Evolutionary conservation across 2,329 filamentous ascomycete species (phyloP).

Genomic region (Hymenoscyphus occultus): DNA sequence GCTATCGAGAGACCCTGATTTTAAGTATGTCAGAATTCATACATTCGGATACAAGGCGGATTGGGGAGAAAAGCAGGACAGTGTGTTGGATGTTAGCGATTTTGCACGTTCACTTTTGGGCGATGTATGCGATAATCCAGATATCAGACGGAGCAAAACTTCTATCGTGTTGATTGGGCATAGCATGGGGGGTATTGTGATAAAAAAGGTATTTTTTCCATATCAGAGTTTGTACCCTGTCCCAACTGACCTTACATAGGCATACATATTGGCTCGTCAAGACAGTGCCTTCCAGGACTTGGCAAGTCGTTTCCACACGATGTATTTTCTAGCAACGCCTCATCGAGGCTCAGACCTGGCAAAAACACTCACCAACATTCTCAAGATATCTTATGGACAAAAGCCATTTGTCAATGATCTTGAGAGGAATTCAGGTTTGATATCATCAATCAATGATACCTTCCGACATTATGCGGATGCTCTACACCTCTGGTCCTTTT

Average conservation of each 20-base stretch:
- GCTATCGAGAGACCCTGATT: conserved; percentile 36
- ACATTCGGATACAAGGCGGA: conserved; percentile 39
- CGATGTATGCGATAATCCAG: conserved; percentile 25
- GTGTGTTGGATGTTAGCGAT: conserved; percentile 30
- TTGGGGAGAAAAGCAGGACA: conserved; percentile 22
- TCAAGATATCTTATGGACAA: conserved; percentile 9
- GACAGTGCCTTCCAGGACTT: not conserved
- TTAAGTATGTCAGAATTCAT: conserved; percentile 37
- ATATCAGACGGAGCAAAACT: not conserved
- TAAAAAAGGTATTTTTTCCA: conserved; percentile 36
- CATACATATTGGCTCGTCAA: too few species aligned
- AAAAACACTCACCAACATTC: conserved; percentile 16
- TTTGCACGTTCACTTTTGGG: conserved; percentile 35
- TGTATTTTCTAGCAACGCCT: conserved; percentile 40
- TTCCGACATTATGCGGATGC: conserved; percentile 41
- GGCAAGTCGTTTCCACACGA: conserved; percentile 24
- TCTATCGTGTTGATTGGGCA: conserved; percentile 45
- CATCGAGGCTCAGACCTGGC: conserved; percentile 30
- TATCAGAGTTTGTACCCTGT: too few species aligned
- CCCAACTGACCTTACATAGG: too few species aligned
- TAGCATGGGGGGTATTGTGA: conserved; percentile 43
- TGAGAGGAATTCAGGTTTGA: conserved; percentile 35
- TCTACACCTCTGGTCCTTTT: conserved; percentile 45
- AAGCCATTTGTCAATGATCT: conserved; percentile 42
- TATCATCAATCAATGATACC: conserved; percentile 43